Evolutionary conservation across 371 early-diverging fungal genomes (phyloP).

Genomic region (Lichtheimia hyalospora): DNA sequence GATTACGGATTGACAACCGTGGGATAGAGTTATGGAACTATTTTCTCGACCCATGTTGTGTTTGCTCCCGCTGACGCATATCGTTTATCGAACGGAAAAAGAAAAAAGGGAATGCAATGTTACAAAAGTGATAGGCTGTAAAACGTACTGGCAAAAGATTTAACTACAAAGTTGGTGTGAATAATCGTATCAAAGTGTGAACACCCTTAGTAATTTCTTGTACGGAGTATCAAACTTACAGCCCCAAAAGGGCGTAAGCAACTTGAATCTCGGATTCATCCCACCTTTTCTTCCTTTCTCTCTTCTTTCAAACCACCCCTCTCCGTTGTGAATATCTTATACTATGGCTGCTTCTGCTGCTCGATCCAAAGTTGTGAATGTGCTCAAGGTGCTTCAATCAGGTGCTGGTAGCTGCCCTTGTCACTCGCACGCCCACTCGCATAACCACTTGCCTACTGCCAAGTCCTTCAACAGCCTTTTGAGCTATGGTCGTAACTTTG

Average conservation of each 20-base stretch:
- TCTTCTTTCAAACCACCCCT: conserved; percentile 1
- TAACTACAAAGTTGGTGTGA: background rate
- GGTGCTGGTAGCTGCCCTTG: conserved; percentile 54
- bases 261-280: background rate
- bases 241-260: background rate
- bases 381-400: conserved; percentile 44
- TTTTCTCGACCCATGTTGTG: too few species aligned
- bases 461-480: conserved; percentile 38
- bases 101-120: background rate
- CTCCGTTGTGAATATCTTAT: background rate
- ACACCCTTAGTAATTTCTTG: conserved; percentile 4
- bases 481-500: conserved; percentile 48
- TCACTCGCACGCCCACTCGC: conserved; percentile 51
- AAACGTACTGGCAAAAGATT: background rate
- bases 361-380: conserved; percentile 48
- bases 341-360: conserved; percentile 49
- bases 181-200: background rate
- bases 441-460: conserved; percentile 22
- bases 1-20: too few species aligned
- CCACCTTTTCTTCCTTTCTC: conserved; percentile 6
- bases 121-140: background rate
- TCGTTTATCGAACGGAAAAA: too few species aligned
- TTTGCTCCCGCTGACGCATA: too few species aligned
- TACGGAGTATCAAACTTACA: conserved; percentile 3
- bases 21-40: too few species aligned